These are phyloP conservation scores for Fonsecaea multimorphosa DNA, from an alignment of 2,329 filamentous ascomycete species.

Conservation along the genomic window DNA sequence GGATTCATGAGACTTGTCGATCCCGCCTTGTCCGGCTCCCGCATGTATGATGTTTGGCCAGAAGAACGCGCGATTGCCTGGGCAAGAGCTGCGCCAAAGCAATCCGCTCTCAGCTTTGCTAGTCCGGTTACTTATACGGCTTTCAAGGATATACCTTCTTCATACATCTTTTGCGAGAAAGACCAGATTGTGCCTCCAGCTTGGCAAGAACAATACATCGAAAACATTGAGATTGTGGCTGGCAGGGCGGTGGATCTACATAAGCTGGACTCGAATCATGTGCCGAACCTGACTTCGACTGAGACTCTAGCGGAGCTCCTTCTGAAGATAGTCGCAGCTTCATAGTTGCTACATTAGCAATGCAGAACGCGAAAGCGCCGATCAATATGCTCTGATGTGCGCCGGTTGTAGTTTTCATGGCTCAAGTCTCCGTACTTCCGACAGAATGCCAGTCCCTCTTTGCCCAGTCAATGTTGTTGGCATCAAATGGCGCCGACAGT, in stretches of 20 bases:
- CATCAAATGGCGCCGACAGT: constrained; percentile 13
- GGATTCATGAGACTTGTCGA: constrained; percentile 21
- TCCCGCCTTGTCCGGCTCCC: constrained; percentile 16
- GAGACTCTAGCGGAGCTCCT: constrained; percentile 6
- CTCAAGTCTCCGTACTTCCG: constrained; percentile 12
- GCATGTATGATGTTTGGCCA: constrained; percentile 20
- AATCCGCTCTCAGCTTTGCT: constrained; percentile 22
- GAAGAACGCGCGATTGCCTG: constrained; percentile 18
- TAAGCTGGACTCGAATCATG: constrained; percentile 12
- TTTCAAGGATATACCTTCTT: constrained; percentile 22
- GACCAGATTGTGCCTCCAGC: constrained; percentile 16
- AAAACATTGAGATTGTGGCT: constrained; percentile 10
- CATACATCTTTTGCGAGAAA: constrained; percentile 24
- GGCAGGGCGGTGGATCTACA: constrained; percentile 16
- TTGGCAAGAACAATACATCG: constrained; percentile 17
- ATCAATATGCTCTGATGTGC: constrained; percentile 7
- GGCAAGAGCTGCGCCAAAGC: constrained; percentile 21
- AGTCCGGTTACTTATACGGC: constrained; percentile 12
- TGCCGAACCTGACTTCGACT: constrained; percentile 10
- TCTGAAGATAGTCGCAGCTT: constrained; percentile 13
- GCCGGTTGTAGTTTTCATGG: constrained; percentile 3
- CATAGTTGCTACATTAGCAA: constrained; percentile 15
- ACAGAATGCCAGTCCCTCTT: constrained; percentile 7
- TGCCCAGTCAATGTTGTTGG: constrained; percentile 20
- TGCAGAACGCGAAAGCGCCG: neutral